Conservation (phyloP, 1,284 basidiomycete genomes). For the Ceratobasidium sp. region DNA sequence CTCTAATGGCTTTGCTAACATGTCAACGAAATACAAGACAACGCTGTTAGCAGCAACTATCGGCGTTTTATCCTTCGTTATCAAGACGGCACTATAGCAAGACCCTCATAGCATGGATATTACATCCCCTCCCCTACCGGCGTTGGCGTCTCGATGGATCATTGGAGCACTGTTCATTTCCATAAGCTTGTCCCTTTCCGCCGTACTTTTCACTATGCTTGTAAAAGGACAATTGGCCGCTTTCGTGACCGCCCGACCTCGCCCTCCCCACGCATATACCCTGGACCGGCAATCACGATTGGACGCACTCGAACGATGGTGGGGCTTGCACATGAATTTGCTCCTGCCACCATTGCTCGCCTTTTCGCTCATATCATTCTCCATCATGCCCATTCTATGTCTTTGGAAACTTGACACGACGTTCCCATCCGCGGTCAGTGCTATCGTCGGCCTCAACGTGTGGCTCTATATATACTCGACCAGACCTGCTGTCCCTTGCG, state of each 20-base stretch:
- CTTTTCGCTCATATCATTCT: conserved; percentile 11
- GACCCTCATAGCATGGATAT: neutral
- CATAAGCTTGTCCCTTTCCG: neutral
- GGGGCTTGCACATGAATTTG: neutral
- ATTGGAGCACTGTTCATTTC: conserved; percentile 20
- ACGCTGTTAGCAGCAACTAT: conserved; percentile 11
- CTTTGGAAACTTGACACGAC: neutral
- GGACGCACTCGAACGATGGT: neutral
- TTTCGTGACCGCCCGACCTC: neutral
- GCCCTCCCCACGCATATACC: neutral
- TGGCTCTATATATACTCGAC: neutral
- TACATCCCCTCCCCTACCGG: neutral
- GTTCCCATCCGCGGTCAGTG: neutral
- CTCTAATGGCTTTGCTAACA: neutral
- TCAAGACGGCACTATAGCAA: neutral
- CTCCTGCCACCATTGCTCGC: conserved; percentile 4
- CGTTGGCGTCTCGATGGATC: neutral
- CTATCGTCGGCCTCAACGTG: neutral
- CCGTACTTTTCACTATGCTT: neutral
- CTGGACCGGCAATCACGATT: neutral
- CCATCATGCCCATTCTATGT: neutral
- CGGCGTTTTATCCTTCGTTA: conserved; percentile 7
- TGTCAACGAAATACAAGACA: neutral
- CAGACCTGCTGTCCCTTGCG: neutral
- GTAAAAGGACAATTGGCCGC: neutral